phyloP scores from a whole-genome alignment of 1,139 yeast genomes.

The Zhuliangozyma blackwelliae region DNA sequence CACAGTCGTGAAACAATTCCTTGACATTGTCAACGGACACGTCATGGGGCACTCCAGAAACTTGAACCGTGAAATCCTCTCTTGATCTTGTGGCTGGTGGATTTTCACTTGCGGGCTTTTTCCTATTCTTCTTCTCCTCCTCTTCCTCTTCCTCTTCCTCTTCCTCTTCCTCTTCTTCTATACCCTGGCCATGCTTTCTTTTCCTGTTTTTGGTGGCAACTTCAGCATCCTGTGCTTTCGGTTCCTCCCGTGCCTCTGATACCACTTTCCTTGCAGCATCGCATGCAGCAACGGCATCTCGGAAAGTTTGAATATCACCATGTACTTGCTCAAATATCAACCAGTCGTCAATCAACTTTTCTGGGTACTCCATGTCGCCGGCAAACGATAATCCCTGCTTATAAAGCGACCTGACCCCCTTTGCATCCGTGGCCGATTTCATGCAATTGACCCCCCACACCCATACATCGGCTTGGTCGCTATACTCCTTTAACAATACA shows the following conservation, averaged over 20 bases:
- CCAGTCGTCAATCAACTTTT: constrained; percentile 46
- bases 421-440: too few relatives aligned
- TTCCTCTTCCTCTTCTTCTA: constrained; percentile 4
- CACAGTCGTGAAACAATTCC: constrained; percentile 58
- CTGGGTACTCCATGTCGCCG: constrained; percentile 46
- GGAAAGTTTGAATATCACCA: constrained; percentile 26
- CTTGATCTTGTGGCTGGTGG: constrained; percentile 39
- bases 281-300: constrained; percentile 15
- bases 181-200: neutral
- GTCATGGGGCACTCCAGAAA: constrained; percentile 32
- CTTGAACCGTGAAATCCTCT: constrained; percentile 51
- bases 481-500: constrained; percentile 23
- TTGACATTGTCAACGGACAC: constrained; percentile 30
- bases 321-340: constrained; percentile 31
- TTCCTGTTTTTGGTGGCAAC: neutral
- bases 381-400: constrained; percentile 8
- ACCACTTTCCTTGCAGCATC: constrained; percentile 2
- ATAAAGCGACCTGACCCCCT: constrained; percentile 5
- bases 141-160: constrained; percentile 7
- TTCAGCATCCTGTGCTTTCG: neutral
- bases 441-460: constrained; percentile 20
- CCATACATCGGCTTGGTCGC: constrained; percentile 46
- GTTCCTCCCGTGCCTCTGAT: neutral
- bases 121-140: constrained; percentile 1
- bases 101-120: neutral